Conservation (phyloP, 768 basidiomycete genomes). For the Myochromella boudieri region DNA sequence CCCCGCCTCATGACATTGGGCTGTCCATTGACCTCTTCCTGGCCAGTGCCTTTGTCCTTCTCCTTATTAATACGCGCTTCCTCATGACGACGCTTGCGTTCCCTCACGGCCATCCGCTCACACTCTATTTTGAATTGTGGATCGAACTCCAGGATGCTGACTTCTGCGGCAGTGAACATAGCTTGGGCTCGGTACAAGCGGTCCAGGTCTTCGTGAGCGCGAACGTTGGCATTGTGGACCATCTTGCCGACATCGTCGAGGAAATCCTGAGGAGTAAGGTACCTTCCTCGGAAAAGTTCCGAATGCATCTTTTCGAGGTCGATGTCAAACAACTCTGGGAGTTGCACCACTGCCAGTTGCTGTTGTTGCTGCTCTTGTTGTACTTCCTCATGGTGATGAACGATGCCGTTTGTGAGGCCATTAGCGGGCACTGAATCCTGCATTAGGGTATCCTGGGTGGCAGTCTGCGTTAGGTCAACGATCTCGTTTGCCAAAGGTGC, state of each 20-base stretch:
- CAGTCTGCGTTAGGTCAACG: slow-evolving; percentile 42
- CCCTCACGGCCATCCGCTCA: slow-evolving; percentile 79
- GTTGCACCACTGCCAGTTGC: slow-evolving; percentile 33
- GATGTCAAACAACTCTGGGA: slow-evolving; percentile 72
- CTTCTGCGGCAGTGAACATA: slow-evolving; percentile 84
- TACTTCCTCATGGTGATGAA: slow-evolving; percentile 24
- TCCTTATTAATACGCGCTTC: slow-evolving; percentile 56
- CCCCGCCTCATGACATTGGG: slow-evolving; percentile 65
- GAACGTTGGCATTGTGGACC: slow-evolving; percentile 68
- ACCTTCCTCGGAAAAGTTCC: slow-evolving; percentile 80
- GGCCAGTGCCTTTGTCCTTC: slow-evolving; percentile 39
- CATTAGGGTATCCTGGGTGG: slow-evolving; percentile 1
- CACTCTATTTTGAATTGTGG: slow-evolving; percentile 78
- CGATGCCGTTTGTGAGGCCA: slow-evolving; percentile 40
- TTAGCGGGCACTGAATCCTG: slow-evolving; percentile 27
- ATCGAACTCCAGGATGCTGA: slow-evolving; percentile 87
- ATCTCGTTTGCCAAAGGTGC: slow-evolving; percentile 39
- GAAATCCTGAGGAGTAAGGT: slow-evolving; percentile 87
- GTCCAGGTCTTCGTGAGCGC: slow-evolving; percentile 65
- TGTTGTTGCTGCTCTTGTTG: slow-evolving; percentile 31
- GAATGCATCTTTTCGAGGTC: slow-evolving; percentile 91
- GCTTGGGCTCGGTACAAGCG: slow-evolving; percentile 80
- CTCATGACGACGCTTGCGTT: slow-evolving; percentile 64
- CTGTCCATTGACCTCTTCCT: slow-evolving; percentile 27
- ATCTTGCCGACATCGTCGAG: slow-evolving; percentile 81